Base-by-base conservation (phyloP, 108 stramenopile genomes). In the Fragilaria crotonensis region DNA sequence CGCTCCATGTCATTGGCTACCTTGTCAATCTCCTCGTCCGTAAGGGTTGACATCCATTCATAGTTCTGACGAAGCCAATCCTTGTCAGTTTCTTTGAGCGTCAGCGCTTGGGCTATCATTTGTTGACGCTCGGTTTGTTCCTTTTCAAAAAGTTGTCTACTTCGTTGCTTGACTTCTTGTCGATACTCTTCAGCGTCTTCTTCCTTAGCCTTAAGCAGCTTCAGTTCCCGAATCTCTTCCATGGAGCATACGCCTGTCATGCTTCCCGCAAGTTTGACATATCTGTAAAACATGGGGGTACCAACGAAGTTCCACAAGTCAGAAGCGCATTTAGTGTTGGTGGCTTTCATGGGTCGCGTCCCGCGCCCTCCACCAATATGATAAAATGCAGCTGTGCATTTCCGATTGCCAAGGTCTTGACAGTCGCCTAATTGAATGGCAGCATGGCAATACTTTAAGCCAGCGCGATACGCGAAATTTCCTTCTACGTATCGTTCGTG, bases 281-380 rank as follows among this genome's bases (percentile, higher is more conserved):
- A 62, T 26, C 50, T 50, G 0, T 58, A 57, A 51, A 62, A 71
- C 66, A 63, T 21, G 36, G 70, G 70, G n/a, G 75, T 76, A 11
- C 70, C 70, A 20, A 50, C 66, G 46, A 68, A 76, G 31, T 54
- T 72, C 75, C 75, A 76, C 14, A 45, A 54, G n/a, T 45, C 25
- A 50, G 57, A 59, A 5, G 57, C 66, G 47, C 75, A 76, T 28
- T 28, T 57, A 3, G 67, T 63, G 18, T 60, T 60, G 21, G 63
- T n/a, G 0, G 48, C 46, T 7, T 32, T 71, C 61, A 57, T 59
- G 25, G 71, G 75, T 17, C 66, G 27, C 25, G 75, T 76, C 17
- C 75, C 70, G n/a, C 75, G 45, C 4, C 75, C 75, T 11, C 75
- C 75, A 54, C 75, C 75, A 51, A 76, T 76, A 36, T 76, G 75